phyloP scores from a whole-genome alignment of 2,329 filamentous ascomycete genomes.

The Aspergillus fischeri region DNA sequence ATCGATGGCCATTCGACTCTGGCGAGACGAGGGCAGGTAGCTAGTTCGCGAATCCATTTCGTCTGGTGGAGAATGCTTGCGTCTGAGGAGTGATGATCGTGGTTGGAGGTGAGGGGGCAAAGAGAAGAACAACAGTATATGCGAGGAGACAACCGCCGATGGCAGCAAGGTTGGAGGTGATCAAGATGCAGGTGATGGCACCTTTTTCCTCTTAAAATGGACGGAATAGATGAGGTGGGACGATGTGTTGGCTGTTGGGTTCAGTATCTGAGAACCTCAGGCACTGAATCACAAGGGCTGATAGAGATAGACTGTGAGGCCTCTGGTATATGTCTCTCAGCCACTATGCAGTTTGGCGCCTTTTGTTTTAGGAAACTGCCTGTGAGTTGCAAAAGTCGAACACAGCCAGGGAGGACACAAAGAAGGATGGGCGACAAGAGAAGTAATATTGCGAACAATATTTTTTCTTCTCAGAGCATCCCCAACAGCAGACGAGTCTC shows the following conservation, averaged over 20 bases:
- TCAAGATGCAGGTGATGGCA: neutral
- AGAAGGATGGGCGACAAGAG: neutral
- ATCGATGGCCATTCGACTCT: conserved; percentile 33
- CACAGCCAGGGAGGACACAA: neutral
- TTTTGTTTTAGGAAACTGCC: neutral
- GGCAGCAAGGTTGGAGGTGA: neutral
- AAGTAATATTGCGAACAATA: neutral
- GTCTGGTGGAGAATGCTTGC: neutral
- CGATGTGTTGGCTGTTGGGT: neutral
- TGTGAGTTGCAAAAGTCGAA: neutral
- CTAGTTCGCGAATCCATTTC: conserved; percentile 2
- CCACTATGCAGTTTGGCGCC: neutral
- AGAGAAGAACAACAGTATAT: neutral
- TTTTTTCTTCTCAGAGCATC: conserved; percentile 1
- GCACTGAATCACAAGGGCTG: conserved; percentile 1
- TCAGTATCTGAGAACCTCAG: neutral
- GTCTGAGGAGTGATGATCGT: neutral
- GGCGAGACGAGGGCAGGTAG: conserved; percentile 22
- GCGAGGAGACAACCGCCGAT: neutral
- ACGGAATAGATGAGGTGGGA: neutral
- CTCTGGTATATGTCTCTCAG: neutral
- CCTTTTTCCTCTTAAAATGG: neutral
- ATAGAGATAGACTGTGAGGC: neutral
- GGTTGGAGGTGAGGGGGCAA: neutral
- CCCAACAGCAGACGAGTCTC: conserved; percentile 18